Evolutionary conservation across 1,139 yeast genomes (phyloP).

Genomic region (Candida glucosophila): DNA sequence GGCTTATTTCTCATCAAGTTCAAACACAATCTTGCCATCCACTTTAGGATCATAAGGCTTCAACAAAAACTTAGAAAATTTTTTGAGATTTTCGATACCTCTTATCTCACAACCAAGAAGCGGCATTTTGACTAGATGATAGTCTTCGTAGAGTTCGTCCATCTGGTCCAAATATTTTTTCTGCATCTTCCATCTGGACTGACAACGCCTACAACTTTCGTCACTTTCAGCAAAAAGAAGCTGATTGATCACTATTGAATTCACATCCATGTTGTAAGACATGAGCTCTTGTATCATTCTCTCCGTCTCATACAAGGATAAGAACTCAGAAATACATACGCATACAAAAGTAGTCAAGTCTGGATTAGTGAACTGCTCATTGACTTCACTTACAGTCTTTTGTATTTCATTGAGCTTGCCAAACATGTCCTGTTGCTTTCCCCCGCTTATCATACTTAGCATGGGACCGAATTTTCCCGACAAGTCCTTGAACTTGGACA

Average conservation of each 20-base stretch:
- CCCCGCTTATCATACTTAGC: conserved; percentile 68
- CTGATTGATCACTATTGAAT: conserved; percentile 92
- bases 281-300: conserved; percentile 94
- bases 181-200: conserved; percentile 92
- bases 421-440: conserved; percentile 71
- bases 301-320: conserved; percentile 93
- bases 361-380: conserved; percentile 91
- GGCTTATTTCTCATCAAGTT: conserved; percentile 31
- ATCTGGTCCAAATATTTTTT: conserved; percentile 89
- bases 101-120: conserved; percentile 89
- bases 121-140: conserved; percentile 92
- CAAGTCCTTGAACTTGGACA: conserved; percentile 79
- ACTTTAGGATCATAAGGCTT: conserved; percentile 63
- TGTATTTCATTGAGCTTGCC: conserved; percentile 78
- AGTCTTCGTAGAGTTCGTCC: conserved; percentile 88
- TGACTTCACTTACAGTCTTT: conserved; percentile 76
- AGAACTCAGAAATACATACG: conserved; percentile 93
- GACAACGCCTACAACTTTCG: conserved; percentile 78
- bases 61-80: conserved; percentile 62
- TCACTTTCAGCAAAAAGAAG: conserved; percentile 75
- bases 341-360: conserved; percentile 94
- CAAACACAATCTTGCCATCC: conserved; percentile 54
- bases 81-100: conserved; percentile 76
- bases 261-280: conserved; percentile 92
- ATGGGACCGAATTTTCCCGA: conserved; percentile 87